A percentile compares a stretch with the other conserved stretches of the same genome.
phyloP scores from a whole-genome alignment of 2,329 filamentous ascomycete species.

The Botryotinia globosa region DNA sequence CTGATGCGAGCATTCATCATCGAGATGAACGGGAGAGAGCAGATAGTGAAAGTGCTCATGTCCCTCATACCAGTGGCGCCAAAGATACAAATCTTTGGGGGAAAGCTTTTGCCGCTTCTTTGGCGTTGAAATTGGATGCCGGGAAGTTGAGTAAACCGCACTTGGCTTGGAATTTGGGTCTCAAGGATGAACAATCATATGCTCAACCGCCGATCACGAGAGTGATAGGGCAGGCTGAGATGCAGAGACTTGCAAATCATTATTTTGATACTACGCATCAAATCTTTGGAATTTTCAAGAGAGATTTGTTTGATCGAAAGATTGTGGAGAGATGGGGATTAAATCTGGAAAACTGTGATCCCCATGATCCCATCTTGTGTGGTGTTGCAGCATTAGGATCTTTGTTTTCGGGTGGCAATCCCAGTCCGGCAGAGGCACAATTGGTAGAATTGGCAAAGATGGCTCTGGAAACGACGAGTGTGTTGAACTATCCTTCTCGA shows the following conservation, averaged over 20 bases:
- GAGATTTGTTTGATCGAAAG: conserved; percentile 28
- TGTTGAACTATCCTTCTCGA: conserved; percentile 22
- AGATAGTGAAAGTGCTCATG: conserved; percentile 7
- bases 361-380: conserved; percentile 36
- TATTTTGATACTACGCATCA: conserved; percentile 38
- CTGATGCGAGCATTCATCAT: conserved; percentile 7
- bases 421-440: conserved; percentile 32
- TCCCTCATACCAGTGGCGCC: background rate
- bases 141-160: conserved; percentile 35
- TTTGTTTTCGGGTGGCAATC: conserved; percentile 35
- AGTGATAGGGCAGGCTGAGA: conserved; percentile 19
- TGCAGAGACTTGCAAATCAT: conserved; percentile 28
- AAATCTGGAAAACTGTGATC: conserved; percentile 31
- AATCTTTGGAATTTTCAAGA: conserved; percentile 39
- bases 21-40: conserved; percentile 17
- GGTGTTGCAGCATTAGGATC: conserved; percentile 39
- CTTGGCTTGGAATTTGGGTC: conserved; percentile 40
- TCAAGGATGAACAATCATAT: conserved; percentile 32
- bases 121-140: conserved; percentile 17
- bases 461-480: conserved; percentile 28
- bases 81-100: conserved; percentile 15
- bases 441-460: conserved; percentile 30
- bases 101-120: conserved; percentile 14
- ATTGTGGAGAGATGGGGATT: conserved; percentile 37
- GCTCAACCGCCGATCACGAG: conserved; percentile 29